Conservation (phyloP, 305 asterid species). For the Nicotiana rustica region DNA sequence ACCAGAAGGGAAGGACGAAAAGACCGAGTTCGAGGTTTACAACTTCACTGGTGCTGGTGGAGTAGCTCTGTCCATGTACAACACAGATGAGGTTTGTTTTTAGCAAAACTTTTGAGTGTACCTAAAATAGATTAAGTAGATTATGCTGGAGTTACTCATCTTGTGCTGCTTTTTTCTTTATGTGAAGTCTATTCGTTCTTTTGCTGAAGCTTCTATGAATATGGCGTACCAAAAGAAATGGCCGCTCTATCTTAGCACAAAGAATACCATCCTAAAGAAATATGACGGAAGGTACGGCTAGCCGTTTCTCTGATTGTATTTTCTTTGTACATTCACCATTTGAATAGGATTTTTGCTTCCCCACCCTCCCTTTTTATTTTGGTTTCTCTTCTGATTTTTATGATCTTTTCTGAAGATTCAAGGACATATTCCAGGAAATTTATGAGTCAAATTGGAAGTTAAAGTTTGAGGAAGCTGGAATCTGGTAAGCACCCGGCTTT, state of each 20-base stretch:
- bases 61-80: slow-evolving; percentile 93
- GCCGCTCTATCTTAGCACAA: slow-evolving; percentile 97
- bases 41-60: slow-evolving; percentile 95
- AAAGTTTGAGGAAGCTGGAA: slow-evolving; percentile 86
- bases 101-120: neutral
- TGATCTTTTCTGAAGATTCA: slow-evolving; percentile 64
- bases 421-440: slow-evolving; percentile 95
- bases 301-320: neutral
- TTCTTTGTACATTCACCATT: slow-evolving; percentile 24
- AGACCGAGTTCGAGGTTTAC: slow-evolving; percentile 76
- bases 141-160: neutral
- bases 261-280: slow-evolving; percentile 91
- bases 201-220: slow-evolving; percentile 95
- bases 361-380: neutral
- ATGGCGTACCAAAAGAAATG: slow-evolving; percentile 86
- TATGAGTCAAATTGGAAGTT: slow-evolving; percentile 82
- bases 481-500: slow-evolving; percentile 59
- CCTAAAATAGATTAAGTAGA: neutral
- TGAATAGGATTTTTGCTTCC: slow-evolving; percentile 26
- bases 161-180: slow-evolving; percentile 33
- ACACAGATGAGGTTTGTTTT: slow-evolving; percentile 86
- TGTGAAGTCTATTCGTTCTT: slow-evolving; percentile 75
- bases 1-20: slow-evolving; percentile 77
- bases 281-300: slow-evolving; percentile 81
- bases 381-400: neutral